Conservation (phyloP, 768 basidiomycete species). For the Naganishia friedmannii region DNA sequence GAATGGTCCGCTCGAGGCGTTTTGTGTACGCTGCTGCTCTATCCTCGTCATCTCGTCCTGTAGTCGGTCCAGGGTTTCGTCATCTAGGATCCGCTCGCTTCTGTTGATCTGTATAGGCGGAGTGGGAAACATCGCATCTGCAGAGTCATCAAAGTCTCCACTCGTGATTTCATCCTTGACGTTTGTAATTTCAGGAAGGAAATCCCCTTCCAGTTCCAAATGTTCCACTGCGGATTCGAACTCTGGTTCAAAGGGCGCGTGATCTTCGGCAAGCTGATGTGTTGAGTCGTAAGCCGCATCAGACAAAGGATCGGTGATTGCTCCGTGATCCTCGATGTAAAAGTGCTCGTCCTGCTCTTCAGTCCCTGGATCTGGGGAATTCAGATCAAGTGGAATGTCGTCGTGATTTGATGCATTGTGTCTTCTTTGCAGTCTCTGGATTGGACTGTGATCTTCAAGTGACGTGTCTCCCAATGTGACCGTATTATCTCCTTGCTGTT, state of each 20-base stretch:
- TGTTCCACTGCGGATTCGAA: slow-evolving; percentile 6
- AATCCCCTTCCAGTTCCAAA: slow-evolving; percentile 2
- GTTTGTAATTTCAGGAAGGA: background rate
- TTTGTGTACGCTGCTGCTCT: background rate
- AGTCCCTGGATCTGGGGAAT: background rate
- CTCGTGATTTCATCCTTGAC: background rate
- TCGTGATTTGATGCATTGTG: background rate
- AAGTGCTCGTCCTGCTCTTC: background rate
- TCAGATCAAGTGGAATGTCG: background rate
- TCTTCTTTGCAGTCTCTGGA: background rate
- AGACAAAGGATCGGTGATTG: background rate
- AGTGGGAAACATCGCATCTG: background rate
- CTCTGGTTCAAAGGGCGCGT: background rate
- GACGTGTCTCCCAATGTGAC: background rate
- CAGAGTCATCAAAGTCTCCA: background rate
- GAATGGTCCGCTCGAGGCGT: background rate
- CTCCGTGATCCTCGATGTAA: background rate
- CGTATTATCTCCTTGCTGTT: background rate
- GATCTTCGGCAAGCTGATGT: background rate
- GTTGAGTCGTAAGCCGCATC: background rate
- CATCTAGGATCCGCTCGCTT: background rate
- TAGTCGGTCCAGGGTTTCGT: slow-evolving; percentile 12
- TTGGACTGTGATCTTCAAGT: background rate
- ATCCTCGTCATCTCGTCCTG: slow-evolving; percentile 19
- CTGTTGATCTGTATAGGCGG: background rate